These are phyloP conservation scores for Zymoseptoria tritici DNA, from an alignment of 2,329 filamentous ascomycete genomes.

Conservation along the genomic window DNA sequence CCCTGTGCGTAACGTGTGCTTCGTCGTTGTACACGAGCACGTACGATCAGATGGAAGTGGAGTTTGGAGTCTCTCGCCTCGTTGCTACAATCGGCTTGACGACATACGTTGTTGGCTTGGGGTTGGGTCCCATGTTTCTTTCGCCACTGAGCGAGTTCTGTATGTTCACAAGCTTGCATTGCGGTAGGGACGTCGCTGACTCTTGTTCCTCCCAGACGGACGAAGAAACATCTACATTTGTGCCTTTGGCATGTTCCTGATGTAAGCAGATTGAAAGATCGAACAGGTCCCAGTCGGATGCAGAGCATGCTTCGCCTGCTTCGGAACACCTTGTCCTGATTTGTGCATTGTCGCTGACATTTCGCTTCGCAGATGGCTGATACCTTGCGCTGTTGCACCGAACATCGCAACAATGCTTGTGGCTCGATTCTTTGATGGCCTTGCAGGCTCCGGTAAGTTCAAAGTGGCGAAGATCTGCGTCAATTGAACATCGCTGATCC, in stretches of 20 bases:
- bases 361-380: conserved; percentile 14
- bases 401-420: conserved; percentile 61
- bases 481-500: too few species aligned
- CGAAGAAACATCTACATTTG: conserved; percentile 60
- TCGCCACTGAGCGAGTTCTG: conserved; percentile 61
- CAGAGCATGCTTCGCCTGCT: background rate
- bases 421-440: conserved; percentile 67
- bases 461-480: too few species aligned
- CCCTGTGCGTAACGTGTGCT: conserved; percentile 76
- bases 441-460: conserved; percentile 47
- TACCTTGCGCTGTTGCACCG: conserved; percentile 62
- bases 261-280: conserved; percentile 50
- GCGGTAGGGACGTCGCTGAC: background rate
- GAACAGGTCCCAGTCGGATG: conserved; percentile 36
- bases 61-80: conserved; percentile 64
- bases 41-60: conserved; percentile 66
- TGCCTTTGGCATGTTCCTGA: conserved; percentile 56
- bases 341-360: background rate
- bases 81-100: conserved; percentile 76
- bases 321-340: background rate
- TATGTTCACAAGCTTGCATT: background rate
- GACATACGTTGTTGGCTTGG: conserved; percentile 67
- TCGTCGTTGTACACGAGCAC: conserved; percentile 62
- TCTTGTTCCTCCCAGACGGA: conserved; percentile 33
- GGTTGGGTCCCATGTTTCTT: conserved; percentile 49